Conservation (phyloP, 352 stramenopile genomes). For the Thalassiosira pacifica region DNA sequence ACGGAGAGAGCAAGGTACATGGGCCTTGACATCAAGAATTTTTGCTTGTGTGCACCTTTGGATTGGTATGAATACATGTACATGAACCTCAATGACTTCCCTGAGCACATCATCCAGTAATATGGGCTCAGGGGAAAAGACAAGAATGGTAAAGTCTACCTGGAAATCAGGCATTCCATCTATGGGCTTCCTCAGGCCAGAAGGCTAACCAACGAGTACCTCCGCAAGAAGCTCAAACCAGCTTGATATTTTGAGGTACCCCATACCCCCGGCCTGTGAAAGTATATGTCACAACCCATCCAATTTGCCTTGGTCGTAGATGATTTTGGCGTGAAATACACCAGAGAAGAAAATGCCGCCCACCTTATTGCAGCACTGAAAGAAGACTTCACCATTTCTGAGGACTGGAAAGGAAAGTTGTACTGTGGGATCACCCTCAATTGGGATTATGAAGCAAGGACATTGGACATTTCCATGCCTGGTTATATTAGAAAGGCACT, state of each 20-base stretch:
- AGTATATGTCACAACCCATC: constrained; percentile 32
- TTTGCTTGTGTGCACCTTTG: constrained; percentile 52
- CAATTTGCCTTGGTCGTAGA: constrained; percentile 63
- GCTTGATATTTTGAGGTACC: constrained; percentile 27
- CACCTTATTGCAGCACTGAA: too few species aligned
- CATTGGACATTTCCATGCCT: constrained; percentile 32
- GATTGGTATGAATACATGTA: constrained; percentile 52
- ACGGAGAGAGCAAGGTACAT: constrained; percentile 43
- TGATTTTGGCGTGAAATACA: too few species aligned
- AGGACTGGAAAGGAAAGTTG: too few species aligned
- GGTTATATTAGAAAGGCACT: too few species aligned
- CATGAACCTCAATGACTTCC: constrained; percentile 38
- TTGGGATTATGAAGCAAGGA: constrained; percentile 44
- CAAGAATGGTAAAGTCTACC: constrained; percentile 40
- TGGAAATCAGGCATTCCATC: constrained; percentile 50
- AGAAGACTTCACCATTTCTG: too few species aligned
- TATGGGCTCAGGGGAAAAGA: constrained; percentile 41
- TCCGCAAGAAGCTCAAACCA: constrained; percentile 12
- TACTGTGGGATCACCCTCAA: constrained; percentile 17
- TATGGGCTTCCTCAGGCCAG: constrained; percentile 47
- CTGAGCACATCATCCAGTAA: constrained; percentile 47
- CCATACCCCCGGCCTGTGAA: constrained; percentile 63
- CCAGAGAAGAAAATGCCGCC: too few species aligned
- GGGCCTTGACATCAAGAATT: constrained; percentile 50
- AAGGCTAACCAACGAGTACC: constrained; percentile 40